Base-by-base conservation (phyloP, 2,329 filamentous ascomycete genomes). In the Arthrobotrys megalospora region DNA sequence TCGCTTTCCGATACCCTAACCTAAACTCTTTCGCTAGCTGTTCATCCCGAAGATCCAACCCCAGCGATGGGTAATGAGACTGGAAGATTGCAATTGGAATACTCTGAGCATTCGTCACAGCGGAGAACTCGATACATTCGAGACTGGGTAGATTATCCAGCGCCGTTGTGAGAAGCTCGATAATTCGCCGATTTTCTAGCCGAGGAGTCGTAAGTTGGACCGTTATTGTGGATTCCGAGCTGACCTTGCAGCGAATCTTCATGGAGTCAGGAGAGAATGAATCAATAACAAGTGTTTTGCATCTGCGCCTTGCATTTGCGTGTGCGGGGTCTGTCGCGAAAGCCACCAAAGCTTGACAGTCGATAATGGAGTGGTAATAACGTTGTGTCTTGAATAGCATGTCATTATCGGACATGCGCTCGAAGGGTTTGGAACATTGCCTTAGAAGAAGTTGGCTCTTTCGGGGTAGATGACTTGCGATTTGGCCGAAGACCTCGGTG, bases 381-480 rank as follows among this genome's bases (percentile, higher is more conserved):
- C 12, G 11, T 7, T 48, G 52, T 8, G 52, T 62, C 19, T 34
- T 32, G 36, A 67, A 66, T 8, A 75, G 10, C 7, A 24, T 62
- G 4, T 63, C 52, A 5, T 52, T 21, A 11, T 67, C 28, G 1
- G 45, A n/a, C 16, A 16, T 48, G 10, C 6, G 2, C 10, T 67
- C 41, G 21, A 75, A 24, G 2, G 10, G 14, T 52, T 47, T 67
- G 11, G 70, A 75, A 41, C 70, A 75, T 10, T n/a, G 50, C 10
- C 62, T 32, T 7, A 75, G 41, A 8, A 48, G 28, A 32, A 48
- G 41, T 14, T 62, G 19, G 14, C 63, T 60, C 43, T 14, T 24
- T 2, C 16, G 3, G 21, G 63, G 43, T 4, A 75, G 63, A 19
- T 62, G n/a, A 19, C 19, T 12, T 19, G 28, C 16, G 28, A 75